Base-by-base conservation (phyloP, 2,329 filamentous ascomycete species). In the Nakataea oryzae region DNA sequence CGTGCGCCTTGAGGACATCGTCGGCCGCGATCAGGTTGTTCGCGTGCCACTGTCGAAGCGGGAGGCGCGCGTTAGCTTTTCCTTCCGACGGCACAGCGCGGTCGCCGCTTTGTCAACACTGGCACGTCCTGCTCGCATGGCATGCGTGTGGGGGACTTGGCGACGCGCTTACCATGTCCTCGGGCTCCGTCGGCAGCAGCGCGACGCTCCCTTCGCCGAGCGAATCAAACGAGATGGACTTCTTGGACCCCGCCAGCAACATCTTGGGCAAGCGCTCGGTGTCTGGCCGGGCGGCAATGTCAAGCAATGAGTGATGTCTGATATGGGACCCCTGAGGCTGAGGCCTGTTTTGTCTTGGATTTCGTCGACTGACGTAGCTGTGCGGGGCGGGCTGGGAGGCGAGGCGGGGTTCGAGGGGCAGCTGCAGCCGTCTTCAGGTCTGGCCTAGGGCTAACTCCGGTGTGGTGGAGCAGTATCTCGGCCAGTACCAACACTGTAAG, bases 1-100 rank as follows among this genome's bases (percentile, higher is more conserved):
- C 80, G 63, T 83, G 80, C 21, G 81, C 83, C 64, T 78, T 77
- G 66, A 86, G 74, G 58, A 80, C 68, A 67, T 86, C 83, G 64
- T 78, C 76, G 62, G 77, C 71, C 12, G 78, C 73, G 67, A 86
- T 84, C 64, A 86, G 76, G 73, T 86, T 86, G 71, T 86, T 84
- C 67, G 81, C 81, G 65, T 86, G 82, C 83, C 83, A 86, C 72
- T 67, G 50, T 60, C 26, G 29, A 30, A 27, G 29, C 17, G 54
- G 14, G 34, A 54, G 3, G 32, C 29, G 8, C 28, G 32, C 11
- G 29, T 61, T 41, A 61, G 54, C 30, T 34, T 61, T 50, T 61
- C 32, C 50, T 56, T 29, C 59, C 11, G 59, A 60, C 4, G 50
- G 29, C 34, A 27, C 17, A 14, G 21, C 12, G 32, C 32, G 12